These are phyloP conservation scores for Meira nashicola DNA, from an alignment of 1,284 basidiomycete genomes.

Conservation along the genomic window DNA sequence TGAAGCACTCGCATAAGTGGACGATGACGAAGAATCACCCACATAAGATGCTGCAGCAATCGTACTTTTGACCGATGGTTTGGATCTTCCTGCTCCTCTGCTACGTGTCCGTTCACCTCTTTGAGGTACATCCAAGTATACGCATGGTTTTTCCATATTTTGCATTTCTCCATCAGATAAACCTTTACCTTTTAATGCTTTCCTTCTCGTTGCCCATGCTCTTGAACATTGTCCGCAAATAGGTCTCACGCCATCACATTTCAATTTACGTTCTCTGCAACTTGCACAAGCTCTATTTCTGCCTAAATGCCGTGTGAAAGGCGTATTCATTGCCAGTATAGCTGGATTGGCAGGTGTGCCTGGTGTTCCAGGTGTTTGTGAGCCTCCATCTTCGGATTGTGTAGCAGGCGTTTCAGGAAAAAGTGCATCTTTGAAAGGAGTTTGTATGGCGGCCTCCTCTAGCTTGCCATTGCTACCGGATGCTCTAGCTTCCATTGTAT, in stretches of 20 bases:
- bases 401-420: too few species aligned
- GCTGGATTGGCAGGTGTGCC: not conserved
- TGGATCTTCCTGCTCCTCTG: constrained; percentile 19
- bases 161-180: constrained; percentile 26
- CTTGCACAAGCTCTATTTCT: constrained; percentile 41
- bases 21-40: too few species aligned
- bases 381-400: too few species aligned
- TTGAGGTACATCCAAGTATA: constrained; percentile 2
- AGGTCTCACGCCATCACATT: constrained; percentile 39
- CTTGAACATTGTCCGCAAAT: constrained; percentile 40
- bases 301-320: constrained; percentile 38
- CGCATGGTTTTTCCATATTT: constrained; percentile 12
- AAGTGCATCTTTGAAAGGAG: too few species aligned
- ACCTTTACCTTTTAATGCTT: constrained; percentile 25
- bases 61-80: not conserved
- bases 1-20: too few species aligned
- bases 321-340: constrained; percentile 14
- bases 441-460: too few species aligned
- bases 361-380: not conserved
- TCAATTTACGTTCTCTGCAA: constrained; percentile 42
- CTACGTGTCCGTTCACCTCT: constrained; percentile 11
- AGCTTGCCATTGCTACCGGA: too few species aligned
- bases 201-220: constrained; percentile 37
- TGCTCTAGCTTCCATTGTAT: too few species aligned
- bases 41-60: not conserved